phyloP scores from a whole-genome alignment of 1,284 basidiomycete genomes.

The Erythrobasidium hasegawianum region DNA sequence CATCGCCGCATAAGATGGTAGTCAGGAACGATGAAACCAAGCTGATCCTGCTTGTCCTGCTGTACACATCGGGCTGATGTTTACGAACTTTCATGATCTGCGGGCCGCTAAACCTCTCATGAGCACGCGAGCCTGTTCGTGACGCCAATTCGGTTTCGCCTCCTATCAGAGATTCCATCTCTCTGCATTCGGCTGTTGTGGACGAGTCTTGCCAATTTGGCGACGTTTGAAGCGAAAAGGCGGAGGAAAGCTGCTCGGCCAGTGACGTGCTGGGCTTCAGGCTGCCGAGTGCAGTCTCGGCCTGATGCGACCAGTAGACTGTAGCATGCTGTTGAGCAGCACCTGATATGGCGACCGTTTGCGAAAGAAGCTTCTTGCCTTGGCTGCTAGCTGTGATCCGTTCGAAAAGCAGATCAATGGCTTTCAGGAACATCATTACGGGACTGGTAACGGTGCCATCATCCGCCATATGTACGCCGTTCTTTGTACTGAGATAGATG shows the following conservation, averaged over 20 bases:
- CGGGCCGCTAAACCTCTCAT: slow-evolving; percentile 81
- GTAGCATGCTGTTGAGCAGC: slow-evolving; percentile 87
- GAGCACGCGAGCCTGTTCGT: slow-evolving; percentile 75
- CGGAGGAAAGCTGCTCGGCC: slow-evolving; percentile 54
- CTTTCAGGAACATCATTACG: slow-evolving; percentile 76
- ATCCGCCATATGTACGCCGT: slow-evolving; percentile 65
- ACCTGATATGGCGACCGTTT: slow-evolving; percentile 65
- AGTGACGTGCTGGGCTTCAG: slow-evolving; percentile 59
- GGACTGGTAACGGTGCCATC: slow-evolving; percentile 72
- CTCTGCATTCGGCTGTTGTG: slow-evolving; percentile 68
- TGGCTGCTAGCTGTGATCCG: slow-evolving; percentile 63
- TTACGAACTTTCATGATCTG: slow-evolving; percentile 70
- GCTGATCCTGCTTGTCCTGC: slow-evolving; percentile 65
- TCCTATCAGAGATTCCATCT: slow-evolving; percentile 64
- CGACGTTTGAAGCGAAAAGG: slow-evolving; percentile 67
- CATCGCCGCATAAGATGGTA: slow-evolving; percentile 62
- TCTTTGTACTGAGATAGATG: slow-evolving; percentile 61
- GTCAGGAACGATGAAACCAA: slow-evolving; percentile 79
- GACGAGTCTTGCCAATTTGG: slow-evolving; percentile 94
- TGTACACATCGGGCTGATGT: slow-evolving; percentile 61
- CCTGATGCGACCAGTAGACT: slow-evolving; percentile 72
- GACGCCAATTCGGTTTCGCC: slow-evolving; percentile 67
- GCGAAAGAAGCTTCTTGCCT: slow-evolving; percentile 40
- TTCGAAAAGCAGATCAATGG: slow-evolving; percentile 71
- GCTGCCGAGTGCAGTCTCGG: slow-evolving; percentile 56